Evolutionary conservation across 345 rosid species (phyloP), one percentile per base, ranked within the genome.

Genomic region (Gynandropsis gynandra): DNA sequence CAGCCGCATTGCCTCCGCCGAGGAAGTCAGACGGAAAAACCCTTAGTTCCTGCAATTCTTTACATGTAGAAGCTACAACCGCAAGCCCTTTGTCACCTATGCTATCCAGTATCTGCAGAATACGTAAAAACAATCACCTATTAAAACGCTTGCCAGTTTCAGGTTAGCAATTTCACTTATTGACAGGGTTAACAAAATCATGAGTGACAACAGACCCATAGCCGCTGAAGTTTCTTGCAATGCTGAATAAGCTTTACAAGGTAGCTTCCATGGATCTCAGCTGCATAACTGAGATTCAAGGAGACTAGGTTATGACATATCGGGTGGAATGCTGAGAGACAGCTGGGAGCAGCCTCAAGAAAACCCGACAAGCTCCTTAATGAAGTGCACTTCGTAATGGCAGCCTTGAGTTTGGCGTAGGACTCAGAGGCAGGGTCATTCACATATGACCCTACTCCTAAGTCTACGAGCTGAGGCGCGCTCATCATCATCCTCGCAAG

Each of bases 11-110:
- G 46, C 75, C 88, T 14, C 39, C 71, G 32, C 71, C 86, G 11
- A 21, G 73, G 16, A 78, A 72, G 62, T 90, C 89, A 9, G 95
- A 87, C 4, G 96, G 98, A 36, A 92, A 92, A 57, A 92, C 95
- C 72, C 98, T 68, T 50, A 87, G 58, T 64, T 92, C 96, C 75
- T 79, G 82, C 53, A 87, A 68, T 48, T 92, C 89, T 67, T 82
- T 87, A 57, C 96, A 87, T 52, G 79, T 54, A 1, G 76, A 71
- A 62, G 96, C 98, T 3, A 87, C 93, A 1, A 82, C 74, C 49
- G 46, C 80, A 10, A 92, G 80, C 31, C 98, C 98, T 69, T 75
- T 74, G 59, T 92, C 98, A 4, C 95, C 96, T 65, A 92, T 87
- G 54, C 75, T 80, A 70, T 87, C 98, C 54, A 92, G 74, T 61